These are phyloP conservation scores for Flaveria floridana DNA, from an alignment of 140 eudicot genomes.

Conservation along the genomic window DNA sequence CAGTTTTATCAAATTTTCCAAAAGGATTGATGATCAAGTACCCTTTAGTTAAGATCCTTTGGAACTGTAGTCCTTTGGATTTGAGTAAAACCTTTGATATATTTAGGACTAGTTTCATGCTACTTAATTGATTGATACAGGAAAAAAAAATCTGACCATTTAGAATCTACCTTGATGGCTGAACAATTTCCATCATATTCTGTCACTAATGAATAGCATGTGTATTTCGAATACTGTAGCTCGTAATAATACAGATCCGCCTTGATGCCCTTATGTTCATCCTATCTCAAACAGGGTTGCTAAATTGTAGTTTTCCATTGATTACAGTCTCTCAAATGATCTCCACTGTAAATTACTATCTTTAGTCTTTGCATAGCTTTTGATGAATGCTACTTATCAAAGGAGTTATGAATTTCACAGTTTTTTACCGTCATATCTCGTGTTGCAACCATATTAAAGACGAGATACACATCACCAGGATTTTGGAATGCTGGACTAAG, in stretches of 20 bases:
- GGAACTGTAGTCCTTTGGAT: background rate
- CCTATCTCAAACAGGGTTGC: background rate
- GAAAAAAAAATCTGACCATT: background rate
- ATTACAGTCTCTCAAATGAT: background rate
- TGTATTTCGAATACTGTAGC: background rate
- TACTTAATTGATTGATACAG: background rate
- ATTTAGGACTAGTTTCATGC: conserved; percentile 10
- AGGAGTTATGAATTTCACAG: conserved; percentile 38
- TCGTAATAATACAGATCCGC: background rate
- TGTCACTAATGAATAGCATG: background rate
- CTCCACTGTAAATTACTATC: background rate
- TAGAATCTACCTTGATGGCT: background rate
- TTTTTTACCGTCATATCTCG: conserved; percentile 70
- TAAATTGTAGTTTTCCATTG: background rate
- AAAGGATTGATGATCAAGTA: background rate
- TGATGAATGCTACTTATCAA: background rate
- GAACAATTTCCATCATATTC: background rate
- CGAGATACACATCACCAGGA: conserved; percentile 85
- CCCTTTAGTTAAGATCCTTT: background rate
- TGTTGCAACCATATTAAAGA: conserved; percentile 76
- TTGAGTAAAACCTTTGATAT: background rate
- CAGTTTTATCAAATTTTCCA: background rate
- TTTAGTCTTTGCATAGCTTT: background rate
- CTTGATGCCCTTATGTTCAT: background rate
- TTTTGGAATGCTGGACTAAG: conserved; percentile 77